Base-by-base conservation (phyloP, 192 early-diverging fungal genomes). In the Gorgonomyces haynaldii region DNA sequence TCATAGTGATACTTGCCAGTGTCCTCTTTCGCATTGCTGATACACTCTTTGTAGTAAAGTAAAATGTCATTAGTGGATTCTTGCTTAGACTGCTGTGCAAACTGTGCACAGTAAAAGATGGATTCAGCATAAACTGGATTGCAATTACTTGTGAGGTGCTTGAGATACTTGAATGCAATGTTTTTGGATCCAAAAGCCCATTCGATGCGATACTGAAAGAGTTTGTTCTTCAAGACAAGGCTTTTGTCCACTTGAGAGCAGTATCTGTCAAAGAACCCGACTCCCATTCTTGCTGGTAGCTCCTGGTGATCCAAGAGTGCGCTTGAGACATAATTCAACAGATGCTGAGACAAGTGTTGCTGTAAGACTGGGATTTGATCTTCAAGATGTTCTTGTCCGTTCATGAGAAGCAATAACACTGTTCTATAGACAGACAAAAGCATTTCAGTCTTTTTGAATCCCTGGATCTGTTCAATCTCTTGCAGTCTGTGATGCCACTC, bases 291-390 rank as follows among this genome's bases (percentile, higher is more conserved):
- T 5, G 69, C 54, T 21, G 40, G 50, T 27, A 63, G 58, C 10
- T 51, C 41, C 19, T 53, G 54, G 10, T 37, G 15, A 1, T 61
- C 50, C 32, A 65, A 55, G 22, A 63, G 43, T 1, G 61, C 54
- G 25, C 46, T 24, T 17, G 58, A 37, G 13, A 50, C 50, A 24
- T 58, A 56, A 5, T n/a, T 4, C 7, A 61, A 22, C 2, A 72
- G 54, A 48, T 64, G 56, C 5, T 50, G 16, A 5, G 15, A 8
- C 12, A 8, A 43, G 26, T 28, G 15, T 28, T 28, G 25, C 25
- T 28, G 15, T 25, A 22, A 13, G 15, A 16, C 17, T 3, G 8
- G 29, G 16, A 28, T 43, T 16, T 27, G 29, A 22, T 28, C 12
- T 21, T n/a, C 26, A 13, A 2, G 42, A 28, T n/a, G 25, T 25